These are phyloP conservation scores for Boletus rubropictus DNA, from an alignment of 768 basidiomycete species.

Conservation along the genomic window DNA sequence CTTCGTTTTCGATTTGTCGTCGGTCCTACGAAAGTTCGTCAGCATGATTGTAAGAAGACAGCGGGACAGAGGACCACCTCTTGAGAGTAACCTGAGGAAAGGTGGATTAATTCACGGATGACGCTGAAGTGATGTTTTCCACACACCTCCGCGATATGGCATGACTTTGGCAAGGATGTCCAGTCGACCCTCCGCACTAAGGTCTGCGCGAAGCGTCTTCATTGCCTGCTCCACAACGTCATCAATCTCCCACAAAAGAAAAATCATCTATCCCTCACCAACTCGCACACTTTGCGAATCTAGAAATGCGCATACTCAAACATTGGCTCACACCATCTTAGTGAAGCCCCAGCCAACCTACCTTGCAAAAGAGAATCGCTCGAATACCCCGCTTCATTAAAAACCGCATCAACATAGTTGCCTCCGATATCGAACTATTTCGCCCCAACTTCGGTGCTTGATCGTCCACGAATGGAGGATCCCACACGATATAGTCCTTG, in stretches of 20 bases:
- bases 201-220: conserved; percentile 65
- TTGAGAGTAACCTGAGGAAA: conserved; percentile 58
- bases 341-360: conserved; percentile 17
- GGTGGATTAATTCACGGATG: not conserved
- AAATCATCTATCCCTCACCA: conserved; percentile 42
- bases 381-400: conserved; percentile 78
- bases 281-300: conserved; percentile 78
- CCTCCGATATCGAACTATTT: conserved; percentile 58
- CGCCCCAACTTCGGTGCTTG: conserved; percentile 50
- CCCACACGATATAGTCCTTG: conserved; percentile 81
- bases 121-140: not conserved
- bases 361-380: conserved; percentile 88
- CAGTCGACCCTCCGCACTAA: conserved; percentile 67
- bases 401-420: conserved; percentile 66
- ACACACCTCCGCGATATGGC: conserved; percentile 76
- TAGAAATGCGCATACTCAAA: conserved; percentile 21
- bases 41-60: not conserved
- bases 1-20: conserved; percentile 77
- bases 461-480: conserved; percentile 53
- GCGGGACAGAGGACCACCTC: conserved; percentile 37
- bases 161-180: conserved; percentile 74
- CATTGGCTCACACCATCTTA: not conserved
- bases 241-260: not conserved
- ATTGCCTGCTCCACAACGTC: conserved; percentile 51
- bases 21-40: conserved; percentile 50